phyloP scores from a whole-genome alignment of 257 asterid species.

The Verbascum thapsus region DNA sequence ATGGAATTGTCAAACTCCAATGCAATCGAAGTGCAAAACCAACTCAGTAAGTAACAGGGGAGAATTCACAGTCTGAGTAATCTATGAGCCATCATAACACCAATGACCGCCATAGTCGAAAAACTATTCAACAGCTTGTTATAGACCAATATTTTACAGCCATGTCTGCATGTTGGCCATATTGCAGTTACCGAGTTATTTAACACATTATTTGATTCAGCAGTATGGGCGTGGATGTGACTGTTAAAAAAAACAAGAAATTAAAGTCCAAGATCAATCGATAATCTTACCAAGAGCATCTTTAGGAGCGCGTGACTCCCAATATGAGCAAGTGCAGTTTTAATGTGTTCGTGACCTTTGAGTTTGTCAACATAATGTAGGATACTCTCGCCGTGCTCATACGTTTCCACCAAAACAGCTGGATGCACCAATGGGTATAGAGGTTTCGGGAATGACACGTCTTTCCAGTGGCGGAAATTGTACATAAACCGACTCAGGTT shows the following conservation, averaged over 20 bases:
- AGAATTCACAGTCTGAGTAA: constrained; percentile 3
- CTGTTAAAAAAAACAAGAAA: constrained; percentile 14
- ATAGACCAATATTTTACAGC: neutral
- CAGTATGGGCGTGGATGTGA: constrained; percentile 17
- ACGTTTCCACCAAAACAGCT: constrained; percentile 87
- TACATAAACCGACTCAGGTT: constrained; percentile 80
- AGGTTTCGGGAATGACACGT: constrained; percentile 89
- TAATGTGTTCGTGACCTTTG: constrained; percentile 54
- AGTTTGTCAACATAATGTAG: constrained; percentile 68
- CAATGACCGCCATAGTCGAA: neutral
- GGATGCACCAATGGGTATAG: constrained; percentile 92
- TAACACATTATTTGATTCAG: constrained; percentile 8
- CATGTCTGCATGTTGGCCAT: constrained; percentile 1
- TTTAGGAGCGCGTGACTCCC: constrained; percentile 83
- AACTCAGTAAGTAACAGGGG: constrained; percentile 1
- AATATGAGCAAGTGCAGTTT: constrained; percentile 75
- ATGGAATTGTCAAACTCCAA: constrained; percentile 1
- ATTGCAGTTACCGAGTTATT: constrained; percentile 5
- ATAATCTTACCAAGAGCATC: constrained; percentile 78
- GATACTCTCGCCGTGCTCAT: constrained; percentile 78
- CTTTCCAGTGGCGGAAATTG: constrained; percentile 79
- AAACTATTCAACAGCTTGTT: constrained; percentile 10
- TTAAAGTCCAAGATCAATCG: constrained; percentile 4
- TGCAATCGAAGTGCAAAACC: neutral
- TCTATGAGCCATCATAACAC: constrained; percentile 12